phyloP scores from a whole-genome alignment of 768 basidiomycete genomes.

The Dictyophora rubrovolvata region DNA sequence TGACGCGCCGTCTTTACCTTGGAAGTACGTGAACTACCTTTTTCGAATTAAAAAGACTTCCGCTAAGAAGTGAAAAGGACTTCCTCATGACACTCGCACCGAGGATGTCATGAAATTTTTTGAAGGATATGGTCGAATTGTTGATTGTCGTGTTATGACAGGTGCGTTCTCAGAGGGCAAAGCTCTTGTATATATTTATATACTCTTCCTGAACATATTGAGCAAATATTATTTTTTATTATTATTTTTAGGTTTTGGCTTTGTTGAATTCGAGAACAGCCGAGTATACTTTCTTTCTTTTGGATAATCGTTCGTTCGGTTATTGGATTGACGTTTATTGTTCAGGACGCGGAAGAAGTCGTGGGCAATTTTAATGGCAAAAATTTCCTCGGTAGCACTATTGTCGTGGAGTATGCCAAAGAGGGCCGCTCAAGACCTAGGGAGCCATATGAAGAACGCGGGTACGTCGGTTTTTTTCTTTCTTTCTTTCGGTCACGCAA shows the following conservation, averaged over 20 bases:
- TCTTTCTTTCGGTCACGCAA: constrained; percentile 9
- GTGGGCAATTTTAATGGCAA: constrained; percentile 81
- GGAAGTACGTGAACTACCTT: constrained; percentile 45
- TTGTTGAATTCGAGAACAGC: constrained; percentile 88
- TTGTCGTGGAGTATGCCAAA: constrained; percentile 94
- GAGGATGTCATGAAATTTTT: constrained; percentile 85
- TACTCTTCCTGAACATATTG: not conserved
- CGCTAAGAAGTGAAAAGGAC: constrained; percentile 33
- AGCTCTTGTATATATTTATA: not conserved
- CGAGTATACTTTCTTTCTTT: constrained; percentile 36
- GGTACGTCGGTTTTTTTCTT: constrained; percentile 18
- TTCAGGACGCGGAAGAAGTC: constrained; percentile 90
- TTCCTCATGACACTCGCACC: constrained; percentile 73
- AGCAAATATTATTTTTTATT: not conserved
- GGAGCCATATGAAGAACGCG: constrained; percentile 52
- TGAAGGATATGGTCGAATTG: constrained; percentile 79
- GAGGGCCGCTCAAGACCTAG: constrained; percentile 73
- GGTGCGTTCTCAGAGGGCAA: constrained; percentile 37
- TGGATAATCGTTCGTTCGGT: not conserved
- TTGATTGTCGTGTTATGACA: constrained; percentile 92
- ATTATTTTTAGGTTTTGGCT: constrained; percentile 72
- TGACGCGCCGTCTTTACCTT: constrained; percentile 81
- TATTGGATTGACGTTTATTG: not conserved
- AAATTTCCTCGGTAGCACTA: constrained; percentile 83
- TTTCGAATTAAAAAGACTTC: not conserved